Evolutionary conservation across 208 protist species (phyloP).

Genomic region (Crithidia fasciculata): DNA sequence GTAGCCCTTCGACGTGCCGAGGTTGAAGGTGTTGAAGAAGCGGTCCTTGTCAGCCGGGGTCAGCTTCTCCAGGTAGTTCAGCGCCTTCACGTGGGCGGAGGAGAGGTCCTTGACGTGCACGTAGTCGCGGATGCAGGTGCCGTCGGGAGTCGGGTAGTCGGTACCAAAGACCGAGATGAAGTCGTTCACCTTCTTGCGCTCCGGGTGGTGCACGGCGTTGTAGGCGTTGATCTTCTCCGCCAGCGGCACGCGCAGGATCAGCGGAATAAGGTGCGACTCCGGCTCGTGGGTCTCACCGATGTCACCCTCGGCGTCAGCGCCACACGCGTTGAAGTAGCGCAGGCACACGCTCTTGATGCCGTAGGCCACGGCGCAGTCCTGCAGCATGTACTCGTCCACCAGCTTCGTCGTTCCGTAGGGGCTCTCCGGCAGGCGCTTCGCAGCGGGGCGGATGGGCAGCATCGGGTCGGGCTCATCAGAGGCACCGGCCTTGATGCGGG

Average conservation of each 20-base stretch:
- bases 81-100: conserved; percentile 93
- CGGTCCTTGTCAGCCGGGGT: conserved; percentile 40
- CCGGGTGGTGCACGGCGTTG: conserved; percentile 44
- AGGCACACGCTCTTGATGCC: conserved; percentile 90
- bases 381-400: conserved; percentile 93
- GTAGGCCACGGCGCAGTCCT: conserved; percentile 79
- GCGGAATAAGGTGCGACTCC: conserved; percentile 98
- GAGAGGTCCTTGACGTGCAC: conserved; percentile 98
- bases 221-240: conserved; percentile 73
- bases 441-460: conserved; percentile 69
- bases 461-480: conserved; percentile 36
- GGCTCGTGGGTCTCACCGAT: conserved; percentile 97
- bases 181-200: conserved; percentile 41
- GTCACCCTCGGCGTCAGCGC: conserved; percentile 92
- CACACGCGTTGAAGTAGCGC: conserved; percentile 99
- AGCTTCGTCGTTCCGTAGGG: conserved; percentile 96
- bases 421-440: conserved; percentile 65
- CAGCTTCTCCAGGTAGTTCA: conserved; percentile 76
- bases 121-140: conserved; percentile 97
- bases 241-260: conserved; percentile 94
- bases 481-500: conserved; percentile 24
- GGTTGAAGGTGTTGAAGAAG: conserved; percentile 93
- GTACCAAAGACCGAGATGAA: conserved; percentile 90
- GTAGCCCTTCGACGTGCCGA: conserved; percentile 95
- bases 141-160: conserved; percentile 95